Evolutionary conservation across 1,284 basidiomycete species (phyloP).

Genomic region (Pyrrhoderma lamaoense): DNA sequence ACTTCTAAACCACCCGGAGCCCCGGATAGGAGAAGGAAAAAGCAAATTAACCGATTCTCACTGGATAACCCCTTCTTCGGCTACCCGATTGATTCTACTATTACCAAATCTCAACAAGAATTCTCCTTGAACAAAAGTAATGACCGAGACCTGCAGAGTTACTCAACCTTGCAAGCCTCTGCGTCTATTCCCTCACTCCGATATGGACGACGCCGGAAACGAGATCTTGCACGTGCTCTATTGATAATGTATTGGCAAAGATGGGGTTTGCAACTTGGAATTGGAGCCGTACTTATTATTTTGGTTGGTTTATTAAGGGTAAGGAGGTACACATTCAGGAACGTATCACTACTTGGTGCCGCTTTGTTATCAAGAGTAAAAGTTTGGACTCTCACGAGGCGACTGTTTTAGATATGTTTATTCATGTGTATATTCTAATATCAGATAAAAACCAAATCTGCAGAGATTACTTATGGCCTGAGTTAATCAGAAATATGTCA

Average conservation of each 20-base stretch:
- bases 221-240: slow-evolving; percentile 64
- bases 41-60: slow-evolving; percentile 43
- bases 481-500: too few species aligned
- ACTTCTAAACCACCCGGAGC: too few species aligned
- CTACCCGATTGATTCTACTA: slow-evolving; percentile 46
- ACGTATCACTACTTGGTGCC: too few species aligned
- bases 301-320: slow-evolving; percentile 5
- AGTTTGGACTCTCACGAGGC: too few species aligned
- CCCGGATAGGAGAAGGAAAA: slow-evolving; percentile 5
- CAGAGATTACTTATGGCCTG: too few species aligned
- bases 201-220: slow-evolving; percentile 59
- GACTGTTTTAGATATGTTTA: too few species aligned
- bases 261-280: slow-evolving; percentile 42
- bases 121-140: slow-evolving; percentile 27
- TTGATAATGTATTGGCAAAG: slow-evolving; percentile 57
- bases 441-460: too few species aligned
- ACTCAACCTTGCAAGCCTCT: slow-evolving; percentile 5
- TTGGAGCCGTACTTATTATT: slow-evolving; percentile 25
- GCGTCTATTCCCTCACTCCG: slow-evolving; percentile 33
- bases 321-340: background rate
- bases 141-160: background rate
- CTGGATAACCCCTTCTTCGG: slow-evolving; percentile 75
- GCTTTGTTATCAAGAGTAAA: too few species aligned
- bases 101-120: background rate
- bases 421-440: too few species aligned